phyloP scores from a whole-genome alignment of 176 grass and related monocot species.

The Oryza australiensis region DNA sequence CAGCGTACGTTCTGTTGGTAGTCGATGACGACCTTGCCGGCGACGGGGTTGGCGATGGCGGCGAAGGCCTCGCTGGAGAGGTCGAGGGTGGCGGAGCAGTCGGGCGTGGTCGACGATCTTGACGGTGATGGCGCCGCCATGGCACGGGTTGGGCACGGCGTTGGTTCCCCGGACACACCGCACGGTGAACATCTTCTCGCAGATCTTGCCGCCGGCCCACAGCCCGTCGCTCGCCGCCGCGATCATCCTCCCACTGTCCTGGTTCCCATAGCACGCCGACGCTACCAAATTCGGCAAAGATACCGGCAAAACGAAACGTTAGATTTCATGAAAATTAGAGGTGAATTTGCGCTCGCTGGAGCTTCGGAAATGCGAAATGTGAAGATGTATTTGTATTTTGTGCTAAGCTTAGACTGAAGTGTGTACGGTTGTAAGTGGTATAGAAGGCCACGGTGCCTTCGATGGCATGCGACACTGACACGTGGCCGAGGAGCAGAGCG shows the following conservation, averaged over 20 bases:
- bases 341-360: too few species aligned
- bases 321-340: too few species aligned
- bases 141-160: slow-evolving; percentile 47
- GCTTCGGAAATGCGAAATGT: too few species aligned
- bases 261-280: slow-evolving; percentile 35
- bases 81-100: slow-evolving; percentile 42
- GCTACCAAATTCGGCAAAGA: background rate
- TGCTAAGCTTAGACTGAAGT: too few species aligned
- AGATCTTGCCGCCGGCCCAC: slow-evolving; percentile 13
- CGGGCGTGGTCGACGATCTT: slow-evolving; percentile 51
- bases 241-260: slow-evolving; percentile 26
- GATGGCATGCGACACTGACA: slow-evolving; percentile 14
- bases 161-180: slow-evolving; percentile 24
- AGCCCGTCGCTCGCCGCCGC: slow-evolving; percentile 32
- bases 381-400: too few species aligned
- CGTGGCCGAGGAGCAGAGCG: slow-evolving; percentile 7
- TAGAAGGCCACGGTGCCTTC: slow-evolving; percentile 34
- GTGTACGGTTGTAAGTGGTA: background rate
- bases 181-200: slow-evolving; percentile 32
- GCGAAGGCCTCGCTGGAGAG: slow-evolving; percentile 52
- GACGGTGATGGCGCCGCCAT: slow-evolving; percentile 35
- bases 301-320: too few species aligned
- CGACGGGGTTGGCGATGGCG: slow-evolving; percentile 39
- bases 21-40: slow-evolving; percentile 55
- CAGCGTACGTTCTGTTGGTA: slow-evolving; percentile 24